These are phyloP conservation scores for Monosporascus cannonballus DNA, from an alignment of 2,329 filamentous ascomycete genomes.

Conservation along the genomic window DNA sequence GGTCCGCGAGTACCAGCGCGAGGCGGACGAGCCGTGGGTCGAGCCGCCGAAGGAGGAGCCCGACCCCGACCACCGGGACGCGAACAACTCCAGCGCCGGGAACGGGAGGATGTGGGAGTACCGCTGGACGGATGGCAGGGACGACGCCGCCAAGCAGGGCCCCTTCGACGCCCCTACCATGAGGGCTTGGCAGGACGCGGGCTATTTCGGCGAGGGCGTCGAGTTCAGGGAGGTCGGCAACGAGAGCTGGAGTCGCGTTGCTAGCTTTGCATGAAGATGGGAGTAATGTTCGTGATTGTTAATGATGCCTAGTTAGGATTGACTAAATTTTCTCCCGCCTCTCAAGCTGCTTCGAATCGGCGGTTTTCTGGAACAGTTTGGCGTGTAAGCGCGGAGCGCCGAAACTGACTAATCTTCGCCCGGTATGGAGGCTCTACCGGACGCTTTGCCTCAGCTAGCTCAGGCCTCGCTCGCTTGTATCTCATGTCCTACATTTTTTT, in stretches of 20 bases:
- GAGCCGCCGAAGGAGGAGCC: constrained; percentile 34
- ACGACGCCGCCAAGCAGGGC: constrained; percentile 72
- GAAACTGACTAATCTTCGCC: too few relatives aligned
- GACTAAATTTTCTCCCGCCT: too few relatives aligned
- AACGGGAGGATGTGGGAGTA: constrained; percentile 70
- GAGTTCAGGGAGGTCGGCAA: constrained; percentile 62
- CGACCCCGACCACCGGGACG: too few relatives aligned
- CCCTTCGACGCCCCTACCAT: constrained; percentile 83
- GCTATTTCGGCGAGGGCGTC: constrained; percentile 88
- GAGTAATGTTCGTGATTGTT: too few relatives aligned
- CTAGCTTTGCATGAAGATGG: constrained; percentile 41
- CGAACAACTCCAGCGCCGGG: neutral
- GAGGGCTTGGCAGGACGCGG: constrained; percentile 84
- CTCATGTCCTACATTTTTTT: too few relatives aligned
- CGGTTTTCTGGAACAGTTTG: too few relatives aligned
- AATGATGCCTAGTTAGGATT: too few relatives aligned
- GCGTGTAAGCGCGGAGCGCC: too few relatives aligned
- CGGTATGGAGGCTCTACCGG: too few relatives aligned
- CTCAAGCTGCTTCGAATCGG: too few relatives aligned
- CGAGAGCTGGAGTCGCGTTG: constrained; percentile 47
- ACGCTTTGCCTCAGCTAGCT: too few relatives aligned
- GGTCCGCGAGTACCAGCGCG: constrained; percentile 73
- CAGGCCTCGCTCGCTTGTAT: too few relatives aligned
- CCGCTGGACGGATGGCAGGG: constrained; percentile 82
- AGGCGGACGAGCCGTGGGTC: constrained; percentile 82